phyloP scores from a whole-genome alignment of 2,329 filamentous ascomycete genomes.

The Ceratocystiopsis sp. region DNA sequence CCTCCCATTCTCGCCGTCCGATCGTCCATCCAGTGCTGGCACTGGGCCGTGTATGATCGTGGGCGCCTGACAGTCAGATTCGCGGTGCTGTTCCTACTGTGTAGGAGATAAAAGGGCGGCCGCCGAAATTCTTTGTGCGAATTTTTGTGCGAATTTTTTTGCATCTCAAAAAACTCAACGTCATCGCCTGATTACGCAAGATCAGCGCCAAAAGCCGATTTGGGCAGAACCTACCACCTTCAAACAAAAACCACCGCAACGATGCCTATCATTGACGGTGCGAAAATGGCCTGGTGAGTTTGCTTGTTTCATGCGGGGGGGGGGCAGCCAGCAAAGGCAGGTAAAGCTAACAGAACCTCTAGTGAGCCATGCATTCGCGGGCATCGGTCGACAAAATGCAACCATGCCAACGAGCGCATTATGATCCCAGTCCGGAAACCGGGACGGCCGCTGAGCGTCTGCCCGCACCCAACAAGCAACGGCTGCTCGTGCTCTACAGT shows the following conservation, averaged over 20 bases:
- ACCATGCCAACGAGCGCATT: slow-evolving; percentile 47
- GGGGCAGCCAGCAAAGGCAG: not conserved
- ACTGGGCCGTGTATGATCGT: no score
- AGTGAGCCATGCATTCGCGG: slow-evolving; percentile 62
- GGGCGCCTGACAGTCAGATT: no score
- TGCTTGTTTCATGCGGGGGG: not conserved
- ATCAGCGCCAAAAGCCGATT: not conserved
- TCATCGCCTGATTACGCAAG: not conserved
- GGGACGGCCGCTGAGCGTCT: slow-evolving; percentile 51
- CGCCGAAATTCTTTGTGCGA: no score
- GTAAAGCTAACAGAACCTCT: not conserved
- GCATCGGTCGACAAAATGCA: slow-evolving; percentile 60
- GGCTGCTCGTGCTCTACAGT: slow-evolving; percentile 45
- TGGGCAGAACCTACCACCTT: not conserved
- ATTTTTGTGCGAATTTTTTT: not conserved
- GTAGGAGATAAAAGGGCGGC: no score
- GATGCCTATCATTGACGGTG: slow-evolving; percentile 53
- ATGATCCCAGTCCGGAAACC: slow-evolving; percentile 58
- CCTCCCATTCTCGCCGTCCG: no score
- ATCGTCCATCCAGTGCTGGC: no score
- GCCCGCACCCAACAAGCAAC: slow-evolving; percentile 46
- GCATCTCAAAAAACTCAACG: not conserved
- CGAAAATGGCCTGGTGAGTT: slow-evolving; percentile 59
- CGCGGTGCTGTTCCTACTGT: no score
- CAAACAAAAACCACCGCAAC: slow-evolving; percentile 11